Conservation (phyloP, 345 rosid species). For the Brassica carinata region DNA sequence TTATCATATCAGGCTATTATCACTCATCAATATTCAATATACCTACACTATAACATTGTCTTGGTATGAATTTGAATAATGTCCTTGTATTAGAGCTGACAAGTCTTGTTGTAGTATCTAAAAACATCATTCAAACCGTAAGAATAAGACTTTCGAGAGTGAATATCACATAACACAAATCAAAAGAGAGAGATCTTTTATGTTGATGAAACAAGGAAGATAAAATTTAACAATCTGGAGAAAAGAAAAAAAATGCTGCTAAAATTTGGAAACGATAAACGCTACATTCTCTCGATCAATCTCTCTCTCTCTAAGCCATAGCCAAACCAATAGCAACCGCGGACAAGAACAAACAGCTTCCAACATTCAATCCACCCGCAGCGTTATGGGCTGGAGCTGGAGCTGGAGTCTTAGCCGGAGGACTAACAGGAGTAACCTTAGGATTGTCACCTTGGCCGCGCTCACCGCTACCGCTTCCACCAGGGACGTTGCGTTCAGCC, state of each 20-base stretch:
- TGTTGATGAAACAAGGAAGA: background rate
- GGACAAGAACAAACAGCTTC: constrained; percentile 1
- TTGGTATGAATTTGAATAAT: background rate
- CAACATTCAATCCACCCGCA: constrained; percentile 16
- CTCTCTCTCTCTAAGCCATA: constrained; percentile 28
- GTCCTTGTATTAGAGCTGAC: background rate
- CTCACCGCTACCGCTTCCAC: background rate
- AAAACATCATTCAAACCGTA: background rate
- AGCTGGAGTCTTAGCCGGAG: constrained; percentile 8
- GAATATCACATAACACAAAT: constrained; percentile 11
- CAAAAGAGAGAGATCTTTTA: constrained; percentile 8
- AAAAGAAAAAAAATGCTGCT: constrained; percentile 13
- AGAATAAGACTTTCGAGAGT: constrained; percentile 3
- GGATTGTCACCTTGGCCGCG: background rate
- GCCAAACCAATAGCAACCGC: constrained; percentile 22
- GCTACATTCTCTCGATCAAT: background rate
- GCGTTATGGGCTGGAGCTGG: constrained; percentile 19
- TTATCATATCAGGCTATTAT: background rate
- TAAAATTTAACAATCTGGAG: constrained; percentile 9
- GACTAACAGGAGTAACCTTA: constrained; percentile 6
- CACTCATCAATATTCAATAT: background rate
- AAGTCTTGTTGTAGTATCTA: background rate
- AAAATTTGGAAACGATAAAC: background rate
- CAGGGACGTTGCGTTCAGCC: constrained; percentile 39
- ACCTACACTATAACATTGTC: background rate